Evolutionary conservation across 1,139 yeast genomes (phyloP).

Genomic region (Barnettozyma hawaiiensis): DNA sequence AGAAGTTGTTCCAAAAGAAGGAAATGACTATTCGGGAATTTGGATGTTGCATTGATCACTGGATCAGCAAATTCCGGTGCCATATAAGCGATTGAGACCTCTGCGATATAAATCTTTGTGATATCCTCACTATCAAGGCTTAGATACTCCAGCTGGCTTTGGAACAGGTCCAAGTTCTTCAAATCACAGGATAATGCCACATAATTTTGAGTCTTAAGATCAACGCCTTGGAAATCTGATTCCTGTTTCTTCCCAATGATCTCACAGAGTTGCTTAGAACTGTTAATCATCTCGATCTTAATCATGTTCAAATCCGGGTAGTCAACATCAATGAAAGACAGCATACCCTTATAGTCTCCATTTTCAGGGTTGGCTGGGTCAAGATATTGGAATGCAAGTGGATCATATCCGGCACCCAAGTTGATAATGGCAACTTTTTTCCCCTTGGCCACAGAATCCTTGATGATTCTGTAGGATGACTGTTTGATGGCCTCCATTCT

Average conservation of each 20-base stretch:
- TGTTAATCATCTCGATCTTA: conserved; percentile 48
- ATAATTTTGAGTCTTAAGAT: conserved; percentile 43
- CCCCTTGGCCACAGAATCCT: conserved; percentile 22
- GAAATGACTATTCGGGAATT: conserved; percentile 51
- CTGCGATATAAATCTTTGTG: conserved; percentile 64
- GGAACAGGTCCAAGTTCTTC: conserved; percentile 42
- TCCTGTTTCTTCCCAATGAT: conserved; percentile 37
- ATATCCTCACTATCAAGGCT: conserved; percentile 28
- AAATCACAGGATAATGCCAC: conserved; percentile 69
- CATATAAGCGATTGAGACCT: conserved; percentile 82
- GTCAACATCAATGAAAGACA: conserved; percentile 65
- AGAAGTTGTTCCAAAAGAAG: conserved; percentile 66
- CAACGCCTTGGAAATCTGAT: conserved; percentile 26
- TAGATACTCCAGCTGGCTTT: conserved; percentile 30
- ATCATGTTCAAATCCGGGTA: conserved; percentile 62
- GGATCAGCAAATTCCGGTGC: conserved; percentile 60
- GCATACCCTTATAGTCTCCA: conserved; percentile 24
- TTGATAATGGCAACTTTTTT: conserved; percentile 44
- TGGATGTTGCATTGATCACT: conserved; percentile 46
- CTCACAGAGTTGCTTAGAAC: conserved; percentile 40
- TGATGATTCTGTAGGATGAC: conserved; percentile 43
- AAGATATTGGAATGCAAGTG: conserved; percentile 65
- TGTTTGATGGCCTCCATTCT: conserved; percentile 66
- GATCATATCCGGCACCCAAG: conserved; percentile 80
- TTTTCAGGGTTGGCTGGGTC: conserved; percentile 30